Conservation (phyloP, 2,329 filamentous ascomycete species). For the Drechslera avenae region DNA sequence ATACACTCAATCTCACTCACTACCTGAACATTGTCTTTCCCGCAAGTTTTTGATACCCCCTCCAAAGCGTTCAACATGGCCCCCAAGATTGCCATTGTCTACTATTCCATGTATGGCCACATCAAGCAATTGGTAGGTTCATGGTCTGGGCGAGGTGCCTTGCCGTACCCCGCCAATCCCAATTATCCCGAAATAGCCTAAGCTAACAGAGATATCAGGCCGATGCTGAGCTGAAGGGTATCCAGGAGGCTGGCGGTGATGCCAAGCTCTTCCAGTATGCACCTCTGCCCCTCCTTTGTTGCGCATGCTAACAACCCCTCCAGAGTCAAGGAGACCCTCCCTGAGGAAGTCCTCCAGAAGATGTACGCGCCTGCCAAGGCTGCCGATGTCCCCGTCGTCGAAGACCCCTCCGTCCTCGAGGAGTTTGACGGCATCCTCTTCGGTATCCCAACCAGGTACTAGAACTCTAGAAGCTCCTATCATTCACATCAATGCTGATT, state of each 20-base stretch:
- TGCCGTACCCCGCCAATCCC: background rate
- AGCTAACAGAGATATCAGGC: slow-evolving; percentile 61
- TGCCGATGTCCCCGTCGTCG: slow-evolving; percentile 65
- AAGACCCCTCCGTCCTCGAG: slow-evolving; percentile 66
- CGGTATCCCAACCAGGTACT: slow-evolving; percentile 93
- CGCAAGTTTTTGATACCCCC: slow-evolving; percentile 19
- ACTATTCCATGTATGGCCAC: slow-evolving; percentile 52
- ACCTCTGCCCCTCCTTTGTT: background rate
- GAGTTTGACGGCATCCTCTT: slow-evolving; percentile 88
- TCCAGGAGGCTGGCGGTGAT: slow-evolving; percentile 82
- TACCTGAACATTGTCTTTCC: background rate
- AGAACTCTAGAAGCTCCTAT: slow-evolving; percentile 69
- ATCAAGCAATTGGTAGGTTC: slow-evolving; percentile 41
- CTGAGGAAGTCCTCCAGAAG: slow-evolving; percentile 80
- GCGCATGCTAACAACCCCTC: slow-evolving; percentile 1
- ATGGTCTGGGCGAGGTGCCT: background rate
- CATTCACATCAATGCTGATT: too few relatives aligned
- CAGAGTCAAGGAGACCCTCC: slow-evolving; percentile 83
- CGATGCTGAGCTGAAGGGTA: slow-evolving; percentile 87
- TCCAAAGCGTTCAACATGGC: slow-evolving; percentile 63
- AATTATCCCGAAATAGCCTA: slow-evolving; percentile 4
- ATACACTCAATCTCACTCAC: background rate
- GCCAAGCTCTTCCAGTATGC: slow-evolving; percentile 81
- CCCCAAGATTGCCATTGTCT: slow-evolving; percentile 90
- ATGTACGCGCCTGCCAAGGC: slow-evolving; percentile 87